Evolutionary conservation across 2,329 filamentous ascomycete genomes (phyloP), one percentile per base, ranked within the genome.

Genomic region (Metarhizium brunneum): DNA sequence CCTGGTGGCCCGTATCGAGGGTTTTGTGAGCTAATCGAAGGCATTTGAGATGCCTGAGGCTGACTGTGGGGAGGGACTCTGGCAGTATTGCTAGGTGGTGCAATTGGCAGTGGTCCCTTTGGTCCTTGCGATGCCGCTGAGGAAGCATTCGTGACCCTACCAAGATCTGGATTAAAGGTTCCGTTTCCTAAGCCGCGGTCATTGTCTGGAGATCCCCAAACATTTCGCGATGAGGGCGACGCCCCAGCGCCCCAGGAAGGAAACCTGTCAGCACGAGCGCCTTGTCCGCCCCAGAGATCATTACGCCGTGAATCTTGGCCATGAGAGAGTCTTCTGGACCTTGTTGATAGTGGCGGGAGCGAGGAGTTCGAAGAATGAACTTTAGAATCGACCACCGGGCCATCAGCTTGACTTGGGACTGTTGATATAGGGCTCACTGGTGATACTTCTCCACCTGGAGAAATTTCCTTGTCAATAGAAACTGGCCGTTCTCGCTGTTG

Each of bases 101-200:
- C 73, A 51, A 76, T 75, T 14, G 75, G 81, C 1, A 76, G 71
- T 1, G 79, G 79, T 11, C 73, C 71, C 50, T 70, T 62, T 14
- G 65, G 60, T 29, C 69, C 62, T 38, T 69, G 68, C 3, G 71
- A 57, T 64, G 70, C 56, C 62, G 68, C 51, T 10, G 61, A 56
- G 11, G 65, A 38, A 4, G 75, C 68, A 53, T 74, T 72, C 13
- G 79, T 70, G 18, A 77, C 67, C 48, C 75, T 74, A 32, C 76
- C 78, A 53, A 86, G 75, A 61, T 84, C 82, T 13, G 82, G 77
- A 56, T 81, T 83, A 64, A 92, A 92, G 0, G 87, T 90, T 47
- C 88, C 88, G 66, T 92, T 92, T 3, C 88, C 88, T 20, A 92
- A 82, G 11, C 82, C 84, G 54, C 84, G 80, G 61, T 88, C 84